Evolutionary conservation across 768 basidiomycete genomes (phyloP), one percentile per base, ranked within the genome.

Genomic region (Mycena amicta): DNA sequence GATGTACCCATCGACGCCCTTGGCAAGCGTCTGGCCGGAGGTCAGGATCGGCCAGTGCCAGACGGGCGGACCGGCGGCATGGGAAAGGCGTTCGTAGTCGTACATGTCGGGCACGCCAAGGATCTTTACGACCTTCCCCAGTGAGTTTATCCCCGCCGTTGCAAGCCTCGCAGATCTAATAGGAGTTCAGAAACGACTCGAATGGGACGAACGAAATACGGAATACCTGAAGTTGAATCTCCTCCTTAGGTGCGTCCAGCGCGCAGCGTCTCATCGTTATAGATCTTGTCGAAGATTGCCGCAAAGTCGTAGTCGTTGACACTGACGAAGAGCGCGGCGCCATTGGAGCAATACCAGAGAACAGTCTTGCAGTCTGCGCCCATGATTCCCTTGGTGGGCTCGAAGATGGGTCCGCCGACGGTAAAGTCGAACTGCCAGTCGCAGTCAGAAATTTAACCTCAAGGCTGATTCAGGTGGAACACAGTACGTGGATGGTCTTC

Each of bases 31-130:
- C 28, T 61, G 60, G 2, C 26, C 29, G 1, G 33, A 1, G 3
- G n/a, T 23, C 4, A 60, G 22, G 12, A 53, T 4, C 2, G 50
- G n/a, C 8, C 37, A 5, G 53, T 20, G 15, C 53, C 47, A 3
- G 43, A 45, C 20, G 2, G 52, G 30, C 0, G 51, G 26, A 3
- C 45, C 51, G 16, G 52, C 31, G n/a, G 31, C 55, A n/a, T 31
- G n/a, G 2, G 52, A 45, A 13, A 47, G 6, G 18, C 51, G 55
- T 25, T 61, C 60, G 46, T 57, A 53, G 23, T 57, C 60, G 31
- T 56, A 61, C 46, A 61, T 61, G 27, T 57, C 55, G 8, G 60
- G 60, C 2, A n/a, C 23, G 2, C 55, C 60, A 3, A 55, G 55
- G 13, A 3, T 28, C 20, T 52, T 46, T 1, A 56, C 18, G 43